Base-by-base conservation (phyloP, 2,329 filamentous ascomycete species). In the Cytospora paraplurivora region DNA sequence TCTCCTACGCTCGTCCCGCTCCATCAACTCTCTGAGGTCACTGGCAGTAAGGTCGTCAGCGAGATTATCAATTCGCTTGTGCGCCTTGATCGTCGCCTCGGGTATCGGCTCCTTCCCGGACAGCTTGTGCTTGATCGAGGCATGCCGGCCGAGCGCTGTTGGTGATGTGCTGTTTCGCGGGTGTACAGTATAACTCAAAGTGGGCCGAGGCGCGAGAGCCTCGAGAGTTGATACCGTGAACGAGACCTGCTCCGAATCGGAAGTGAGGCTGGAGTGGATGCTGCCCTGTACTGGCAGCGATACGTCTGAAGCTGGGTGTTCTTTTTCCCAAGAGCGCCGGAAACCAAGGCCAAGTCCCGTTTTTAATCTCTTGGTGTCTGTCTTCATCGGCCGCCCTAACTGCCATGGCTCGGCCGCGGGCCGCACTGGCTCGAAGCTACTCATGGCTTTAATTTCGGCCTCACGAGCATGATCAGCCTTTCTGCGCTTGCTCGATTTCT, bases 361-460 rank as follows among this genome's bases (percentile, higher is more conserved):
- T 61, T 85, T 87, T 59, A 85, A 80, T 72, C 87, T 87, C 74
- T 87, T 89, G 72, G 84, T 90, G 68, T 92, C 84, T 74, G 81
- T 80, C 81, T 81, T 85, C 71, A 82, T 75, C 1, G 81, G 84
- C 64, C 85, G 83, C 53, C 90, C 82, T 53, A 86, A 79, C 59
- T 83, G 83, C 74, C 83, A 85, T 37, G 81, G 79, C 65, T 88
- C 83, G 55, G 83, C 82, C 12, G 83, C 82, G 7, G 88, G 82
- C 58, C 90, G 85, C 59, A 87, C 78, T 7, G 91, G 87, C 68
- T 88, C 84, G 66, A 83, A 84, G 49, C 86, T 85, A 71, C 86
- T 90, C 90, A 97, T 91, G 60, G 91, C 88, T 72, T 88, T 91
- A 72, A 97, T 93, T 76, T 97, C 92, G 67, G 91, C 91, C 76